A percentile compares a stretch with the other conserved stretches of the same genome.
phyloP scores from a whole-genome alignment of 1,139 yeast species.

The Lodderomyces margitis region DNA sequence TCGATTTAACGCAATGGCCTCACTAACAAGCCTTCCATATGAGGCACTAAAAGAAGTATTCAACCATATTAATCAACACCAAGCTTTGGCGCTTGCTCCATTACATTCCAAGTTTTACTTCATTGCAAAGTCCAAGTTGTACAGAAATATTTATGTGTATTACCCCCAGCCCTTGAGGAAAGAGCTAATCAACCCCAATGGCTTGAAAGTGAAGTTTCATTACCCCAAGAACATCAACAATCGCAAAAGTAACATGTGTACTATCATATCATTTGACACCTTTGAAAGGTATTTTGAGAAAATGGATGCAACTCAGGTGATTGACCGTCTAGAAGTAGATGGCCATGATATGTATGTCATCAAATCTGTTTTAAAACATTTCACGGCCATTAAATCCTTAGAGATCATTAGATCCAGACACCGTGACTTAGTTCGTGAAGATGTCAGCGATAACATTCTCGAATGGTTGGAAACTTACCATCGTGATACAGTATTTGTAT shows the following conservation, averaged over 20 bases:
- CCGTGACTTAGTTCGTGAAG: too few relatives aligned
- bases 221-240: background rate
- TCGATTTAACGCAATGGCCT: too few relatives aligned
- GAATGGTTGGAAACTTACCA: too few relatives aligned
- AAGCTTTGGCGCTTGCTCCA: too few relatives aligned
- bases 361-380: background rate
- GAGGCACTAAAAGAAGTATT: too few relatives aligned
- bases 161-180: background rate
- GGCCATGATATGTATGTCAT: background rate
- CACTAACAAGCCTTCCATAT: too few relatives aligned
- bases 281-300: background rate
- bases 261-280: background rate
- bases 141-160: background rate
- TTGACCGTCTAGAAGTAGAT: background rate
- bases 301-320: background rate
- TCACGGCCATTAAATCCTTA: background rate
- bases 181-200: background rate
- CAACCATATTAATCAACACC: too few relatives aligned
- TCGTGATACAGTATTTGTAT: too few relatives aligned
- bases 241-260: background rate
- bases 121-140: background rate
- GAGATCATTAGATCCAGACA: too few relatives aligned
- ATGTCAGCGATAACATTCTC: too few relatives aligned
- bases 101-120: constrained; percentile 1
- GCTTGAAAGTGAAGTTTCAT: background rate